phyloP scores from a whole-genome alignment of 176 grass and related monocot species.

The Poa pratensis region DNA sequence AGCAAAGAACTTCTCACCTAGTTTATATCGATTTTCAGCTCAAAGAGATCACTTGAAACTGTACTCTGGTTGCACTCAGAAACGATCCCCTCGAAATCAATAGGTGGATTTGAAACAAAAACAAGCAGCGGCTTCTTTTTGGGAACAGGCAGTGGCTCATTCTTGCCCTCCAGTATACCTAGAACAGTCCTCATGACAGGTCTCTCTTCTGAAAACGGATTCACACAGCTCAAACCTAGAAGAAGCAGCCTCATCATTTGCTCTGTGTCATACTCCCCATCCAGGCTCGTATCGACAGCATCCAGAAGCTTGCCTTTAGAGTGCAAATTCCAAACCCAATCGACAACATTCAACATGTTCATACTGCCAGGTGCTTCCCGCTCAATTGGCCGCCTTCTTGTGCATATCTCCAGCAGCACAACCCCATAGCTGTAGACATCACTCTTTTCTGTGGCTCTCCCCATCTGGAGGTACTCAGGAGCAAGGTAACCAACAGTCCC shows the following conservation, averaged over 20 bases:
- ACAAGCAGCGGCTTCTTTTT: slow-evolving; percentile 55
- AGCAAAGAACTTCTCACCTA: slow-evolving; percentile 39
- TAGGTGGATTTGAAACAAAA: slow-evolving; percentile 47
- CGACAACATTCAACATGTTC: slow-evolving; percentile 56
- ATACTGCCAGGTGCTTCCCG: slow-evolving; percentile 38
- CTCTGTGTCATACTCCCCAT: slow-evolving; percentile 52
- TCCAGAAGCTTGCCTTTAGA: slow-evolving; percentile 47
- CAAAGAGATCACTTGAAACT: slow-evolving; percentile 54
- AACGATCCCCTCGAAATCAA: slow-evolving; percentile 51
- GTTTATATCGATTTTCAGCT: slow-evolving; percentile 52
- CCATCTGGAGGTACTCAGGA: slow-evolving; percentile 61
- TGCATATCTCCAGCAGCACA: slow-evolving; percentile 66
- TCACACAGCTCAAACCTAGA: slow-evolving; percentile 61
- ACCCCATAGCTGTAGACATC: slow-evolving; percentile 67
- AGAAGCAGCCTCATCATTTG: slow-evolving; percentile 59
- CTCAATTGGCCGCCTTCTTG: slow-evolving; percentile 47
- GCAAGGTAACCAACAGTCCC: slow-evolving; percentile 68
- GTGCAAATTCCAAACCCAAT: slow-evolving; percentile 63
- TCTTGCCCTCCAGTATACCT: slow-evolving; percentile 47
- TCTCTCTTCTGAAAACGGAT: slow-evolving; percentile 54
- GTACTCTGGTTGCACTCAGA: slow-evolving; percentile 51
- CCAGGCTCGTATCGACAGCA: slow-evolving; percentile 46
- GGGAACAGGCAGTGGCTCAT: slow-evolving; percentile 49
- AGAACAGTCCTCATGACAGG: slow-evolving; percentile 57
- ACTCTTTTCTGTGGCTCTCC: slow-evolving; percentile 58